Evolutionary conservation across 169 alveolate genomes (phyloP).

Genomic region (Cryptosporidium parvum): DNA sequence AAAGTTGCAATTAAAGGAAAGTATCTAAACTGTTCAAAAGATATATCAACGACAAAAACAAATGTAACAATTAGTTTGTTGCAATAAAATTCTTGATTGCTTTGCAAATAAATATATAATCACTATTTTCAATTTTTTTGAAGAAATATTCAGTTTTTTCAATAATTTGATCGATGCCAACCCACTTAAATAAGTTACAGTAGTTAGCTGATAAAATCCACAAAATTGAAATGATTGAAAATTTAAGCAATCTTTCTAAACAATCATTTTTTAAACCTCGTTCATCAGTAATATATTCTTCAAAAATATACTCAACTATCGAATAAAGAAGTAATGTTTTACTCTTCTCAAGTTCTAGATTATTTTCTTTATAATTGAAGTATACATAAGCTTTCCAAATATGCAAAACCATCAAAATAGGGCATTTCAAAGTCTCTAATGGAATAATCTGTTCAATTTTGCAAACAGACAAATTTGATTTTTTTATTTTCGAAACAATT

Average conservation of each 20-base stretch:
- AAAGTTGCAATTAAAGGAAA: not conserved
- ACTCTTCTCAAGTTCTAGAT: not conserved
- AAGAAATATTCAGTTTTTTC: not conserved
- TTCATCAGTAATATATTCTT: not conserved
- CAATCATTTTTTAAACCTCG: not conserved
- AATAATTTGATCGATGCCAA: not conserved
- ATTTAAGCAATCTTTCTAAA: constrained; percentile 7
- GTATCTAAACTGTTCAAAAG: not conserved
- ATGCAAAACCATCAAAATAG: constrained; percentile 2
- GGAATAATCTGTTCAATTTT: not conserved
- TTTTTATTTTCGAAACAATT: not conserved
- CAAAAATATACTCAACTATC: not conserved
- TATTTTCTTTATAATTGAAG: not conserved
- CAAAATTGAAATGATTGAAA: constrained; percentile 15
- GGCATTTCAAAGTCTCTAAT: constrained; percentile 1
- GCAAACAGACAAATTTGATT: not conserved
- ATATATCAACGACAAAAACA: not conserved
- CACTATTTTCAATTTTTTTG: not conserved
- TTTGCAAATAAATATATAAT: constrained; percentile 10
- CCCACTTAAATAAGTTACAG: not conserved
- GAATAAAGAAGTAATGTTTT: not conserved
- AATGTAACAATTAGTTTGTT: not conserved
- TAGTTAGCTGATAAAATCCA: not conserved
- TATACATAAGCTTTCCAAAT: not conserved
- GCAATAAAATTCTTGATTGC: not conserved